These are phyloP conservation scores for Staphylotrichum tortipilum DNA, from an alignment of 495 filamentous ascomycete species.

Conservation along the genomic window DNA sequence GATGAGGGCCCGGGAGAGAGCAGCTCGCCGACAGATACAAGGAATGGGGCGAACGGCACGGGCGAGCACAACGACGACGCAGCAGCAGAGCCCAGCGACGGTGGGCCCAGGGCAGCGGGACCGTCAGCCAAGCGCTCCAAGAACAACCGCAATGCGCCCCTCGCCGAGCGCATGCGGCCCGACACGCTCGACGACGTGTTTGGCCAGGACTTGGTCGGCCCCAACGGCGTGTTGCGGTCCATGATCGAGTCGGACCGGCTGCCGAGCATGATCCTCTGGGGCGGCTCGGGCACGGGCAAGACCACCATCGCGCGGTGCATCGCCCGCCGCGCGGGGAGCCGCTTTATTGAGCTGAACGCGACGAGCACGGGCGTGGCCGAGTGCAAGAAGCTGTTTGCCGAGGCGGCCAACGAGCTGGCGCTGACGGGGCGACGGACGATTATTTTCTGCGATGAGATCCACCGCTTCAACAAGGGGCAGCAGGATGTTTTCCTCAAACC, in stretches of 20 bases:
- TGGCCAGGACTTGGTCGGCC: conserved; percentile 86
- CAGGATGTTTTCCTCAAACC: conserved; percentile 94
- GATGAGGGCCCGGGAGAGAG: conserved; percentile 35
- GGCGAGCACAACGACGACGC: too few species aligned
- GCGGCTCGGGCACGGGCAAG: conserved; percentile 84
- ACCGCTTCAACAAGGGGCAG: conserved; percentile 85
- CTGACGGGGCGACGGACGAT: conserved; percentile 88
- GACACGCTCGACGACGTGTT: conserved; percentile 73
- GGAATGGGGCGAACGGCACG: conserved; percentile 11
- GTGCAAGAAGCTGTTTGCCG: conserved; percentile 84
- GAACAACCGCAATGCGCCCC: conserved; percentile 62
- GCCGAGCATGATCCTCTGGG: conserved; percentile 95
- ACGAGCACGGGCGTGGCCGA: conserved; percentile 87
- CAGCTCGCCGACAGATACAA: conserved; percentile 17
- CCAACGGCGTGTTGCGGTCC: conserved; percentile 73
- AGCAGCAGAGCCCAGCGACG: background rate
- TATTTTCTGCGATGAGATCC: conserved; percentile 96
- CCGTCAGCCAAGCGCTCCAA: conserved; percentile 51
- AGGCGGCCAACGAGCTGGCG: conserved; percentile 71
- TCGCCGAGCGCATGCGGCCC: conserved; percentile 92
- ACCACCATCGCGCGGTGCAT: conserved; percentile 95
- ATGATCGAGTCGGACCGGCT: conserved; percentile 81
- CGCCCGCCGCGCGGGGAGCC: conserved; percentile 65
- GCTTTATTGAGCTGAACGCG: conserved; percentile 95
- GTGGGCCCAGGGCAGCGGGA: background rate